A percentile compares a stretch with the other conserved stretches of the same genome.
Evolutionary conservation across 1,284 basidiomycete species (phyloP).

Genomic region (Sporisorium reilianum): DNA sequence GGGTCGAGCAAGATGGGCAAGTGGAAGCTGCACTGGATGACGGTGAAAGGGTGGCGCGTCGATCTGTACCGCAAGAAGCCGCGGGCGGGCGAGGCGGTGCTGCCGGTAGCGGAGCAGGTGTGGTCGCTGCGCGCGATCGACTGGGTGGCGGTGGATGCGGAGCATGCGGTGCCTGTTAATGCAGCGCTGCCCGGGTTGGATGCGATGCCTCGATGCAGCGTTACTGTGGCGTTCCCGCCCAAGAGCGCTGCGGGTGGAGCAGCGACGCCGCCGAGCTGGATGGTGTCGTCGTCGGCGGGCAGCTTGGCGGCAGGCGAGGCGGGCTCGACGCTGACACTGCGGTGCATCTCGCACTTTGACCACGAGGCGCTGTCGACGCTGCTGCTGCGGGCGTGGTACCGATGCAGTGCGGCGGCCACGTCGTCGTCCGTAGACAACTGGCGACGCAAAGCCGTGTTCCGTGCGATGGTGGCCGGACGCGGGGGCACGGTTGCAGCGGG

Average conservation of each 20-base stretch:
- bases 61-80: slow-evolving; percentile 51
- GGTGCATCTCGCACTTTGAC: slow-evolving; percentile 49
- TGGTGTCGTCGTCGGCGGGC: neutral
- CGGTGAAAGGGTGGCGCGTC: slow-evolving; percentile 48
- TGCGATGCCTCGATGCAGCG: slow-evolving; percentile 18
- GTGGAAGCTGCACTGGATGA: slow-evolving; percentile 60
- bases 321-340: slow-evolving; percentile 26
- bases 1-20: slow-evolving; percentile 26
- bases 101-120: slow-evolving; percentile 24
- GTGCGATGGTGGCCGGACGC: slow-evolving; percentile 53
- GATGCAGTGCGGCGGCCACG: slow-evolving; percentile 1
- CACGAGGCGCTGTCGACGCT: slow-evolving; percentile 41
- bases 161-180: slow-evolving; percentile 12
- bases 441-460: slow-evolving; percentile 46
- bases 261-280: neutral
- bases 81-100: slow-evolving; percentile 21
- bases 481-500: slow-evolving; percentile 55
- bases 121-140: slow-evolving; percentile 35
- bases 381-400: slow-evolving; percentile 41
- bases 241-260: too few species aligned
- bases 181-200: slow-evolving; percentile 42
- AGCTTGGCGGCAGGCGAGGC: neutral
- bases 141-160: slow-evolving; percentile 37
- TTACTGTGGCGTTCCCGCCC: slow-evolving; percentile 31
- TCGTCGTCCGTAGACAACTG: slow-evolving; percentile 31